A percentile compares a stretch with the other conserved stretches of the same genome.
Evolutionary conservation across 2,329 filamentous ascomycete genomes (phyloP).

Genomic region (Fusarium sp.): DNA sequence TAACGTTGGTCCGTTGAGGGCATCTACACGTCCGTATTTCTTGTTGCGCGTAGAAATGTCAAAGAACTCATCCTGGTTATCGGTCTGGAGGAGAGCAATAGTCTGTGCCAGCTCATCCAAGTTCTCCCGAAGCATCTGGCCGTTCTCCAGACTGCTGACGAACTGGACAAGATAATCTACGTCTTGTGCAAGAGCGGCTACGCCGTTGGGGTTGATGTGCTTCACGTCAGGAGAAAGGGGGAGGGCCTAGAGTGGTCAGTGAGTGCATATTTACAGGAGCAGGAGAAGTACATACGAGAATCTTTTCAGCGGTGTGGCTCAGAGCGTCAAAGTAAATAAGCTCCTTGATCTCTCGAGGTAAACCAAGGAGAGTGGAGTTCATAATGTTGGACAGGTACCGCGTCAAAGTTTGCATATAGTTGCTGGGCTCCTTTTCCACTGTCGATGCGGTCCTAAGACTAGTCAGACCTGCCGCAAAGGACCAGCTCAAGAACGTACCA

Average conservation of each 20-base stretch:
- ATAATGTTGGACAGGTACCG: constrained; percentile 95
- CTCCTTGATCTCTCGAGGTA: constrained; percentile 96
- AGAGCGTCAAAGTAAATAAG: constrained; percentile 98
- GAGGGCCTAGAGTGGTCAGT: constrained; percentile 62
- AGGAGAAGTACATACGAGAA: constrained; percentile 65
- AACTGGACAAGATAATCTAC: constrained; percentile 86
- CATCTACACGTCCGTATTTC: constrained; percentile 93
- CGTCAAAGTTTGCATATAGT: constrained; percentile 95
- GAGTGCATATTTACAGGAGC: background rate
- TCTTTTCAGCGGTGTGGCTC: constrained; percentile 86
- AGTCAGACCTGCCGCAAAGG: constrained; percentile 21
- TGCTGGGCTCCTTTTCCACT: constrained; percentile 77
- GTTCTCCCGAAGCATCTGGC: constrained; percentile 85
- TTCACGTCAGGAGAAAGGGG: constrained; percentile 81
- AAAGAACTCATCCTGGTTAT: constrained; percentile 97
- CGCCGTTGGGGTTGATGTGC: constrained; percentile 86
- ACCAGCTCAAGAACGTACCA: constrained; percentile 62
- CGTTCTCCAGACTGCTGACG: constrained; percentile 84
- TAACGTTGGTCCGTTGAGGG: constrained; percentile 84
- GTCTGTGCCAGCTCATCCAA: constrained; percentile 95
- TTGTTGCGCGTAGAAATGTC: constrained; percentile 89
- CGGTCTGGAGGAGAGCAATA: constrained; percentile 82
- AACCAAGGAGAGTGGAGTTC: constrained; percentile 88
- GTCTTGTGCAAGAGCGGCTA: constrained; percentile 81
- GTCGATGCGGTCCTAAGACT: constrained; percentile 59